Base-by-base conservation (phyloP, 2,329 filamentous ascomycete genomes). In the Fonsecaea erecta region DNA sequence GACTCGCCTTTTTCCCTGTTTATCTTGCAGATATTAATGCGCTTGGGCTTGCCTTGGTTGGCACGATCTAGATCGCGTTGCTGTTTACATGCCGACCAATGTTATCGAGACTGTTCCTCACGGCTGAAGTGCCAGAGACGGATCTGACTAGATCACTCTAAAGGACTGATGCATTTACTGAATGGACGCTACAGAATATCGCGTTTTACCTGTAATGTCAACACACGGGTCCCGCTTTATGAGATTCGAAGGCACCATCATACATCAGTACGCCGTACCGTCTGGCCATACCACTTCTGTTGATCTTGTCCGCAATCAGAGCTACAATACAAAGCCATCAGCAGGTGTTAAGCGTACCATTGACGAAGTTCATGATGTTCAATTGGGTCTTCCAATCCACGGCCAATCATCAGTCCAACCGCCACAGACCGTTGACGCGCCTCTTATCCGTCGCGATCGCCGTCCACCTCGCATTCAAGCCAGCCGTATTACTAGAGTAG, bases 251-350 rank as follows among this genome's bases (percentile, higher is more conserved):
- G 66, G 61, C 60, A 21, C 11, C 63, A 24, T 43, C 60, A 9
- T 67, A 61, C 57, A 64, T 43, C 56, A 51, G 14, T 34, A 48
- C 24, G 43, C 75, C 53, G 83, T 86, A 74, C 82, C 81, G 63
- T 84, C 82, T 68, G 85, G 83, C 62, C 75, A 86, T 34, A 79
- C 84, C 60, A 79, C 82, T 54, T 81, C 81, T 16, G 69, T 80
- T 52, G 78, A 80, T 68, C 67, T 78, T 48, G 77, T 74, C 52
- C 77, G 77, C 51, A 77, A 78, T 55, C 76, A 76, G 14, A 76
- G 77, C 57, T 78, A 79, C 68, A 71, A 78, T 52, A 74, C 77
- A 37, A 74, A 73, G 43, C 74, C 81, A 12, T 34, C 82, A 57
- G 78, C 80, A 59, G 85, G 85, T 11, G 79, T 79, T 52, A 88